These are phyloP conservation scores for Trichoderma sp. DNA, from an alignment of 2,329 filamentous ascomycete species.

Conservation along the genomic window DNA sequence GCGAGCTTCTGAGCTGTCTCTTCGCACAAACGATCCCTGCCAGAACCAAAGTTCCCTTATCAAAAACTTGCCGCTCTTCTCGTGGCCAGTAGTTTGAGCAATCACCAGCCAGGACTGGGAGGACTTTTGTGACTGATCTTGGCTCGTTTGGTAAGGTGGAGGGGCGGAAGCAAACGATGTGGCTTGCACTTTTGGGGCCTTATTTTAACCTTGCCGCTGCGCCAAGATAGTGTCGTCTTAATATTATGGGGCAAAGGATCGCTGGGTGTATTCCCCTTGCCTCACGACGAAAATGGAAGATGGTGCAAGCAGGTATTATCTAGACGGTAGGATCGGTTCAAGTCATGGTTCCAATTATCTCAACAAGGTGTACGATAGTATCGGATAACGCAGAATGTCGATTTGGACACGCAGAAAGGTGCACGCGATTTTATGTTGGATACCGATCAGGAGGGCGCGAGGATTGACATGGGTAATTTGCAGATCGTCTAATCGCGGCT, in stretches of 20 bases:
- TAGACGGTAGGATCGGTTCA: background rate
- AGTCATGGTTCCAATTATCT: too few relatives aligned
- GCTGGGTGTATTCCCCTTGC: background rate
- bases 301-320: background rate
- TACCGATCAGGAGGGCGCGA: too few relatives aligned
- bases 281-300: background rate
- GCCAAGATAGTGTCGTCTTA: slow-evolving; percentile 24
- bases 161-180: background rate
- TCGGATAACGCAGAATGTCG: too few relatives aligned
- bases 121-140: slow-evolving; percentile 24
- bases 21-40: background rate
- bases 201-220: slow-evolving; percentile 22
- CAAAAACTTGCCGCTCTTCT: background rate
- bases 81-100: background rate
- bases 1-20: background rate
- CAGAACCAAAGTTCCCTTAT: slow-evolving; percentile 15
- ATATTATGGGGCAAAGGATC: slow-evolving; percentile 19
- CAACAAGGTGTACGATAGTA: too few relatives aligned
- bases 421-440: too few relatives aligned
- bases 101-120: background rate
- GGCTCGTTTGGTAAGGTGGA: slow-evolving; percentile 25
- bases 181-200: slow-evolving; percentile 3
- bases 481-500: too few relatives aligned
- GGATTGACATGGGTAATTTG: too few relatives aligned
- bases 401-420: too few relatives aligned